phyloP scores from a whole-genome alignment of 495 filamentous ascomycete genomes.

The Friedmanniomyces endolithicus region DNA sequence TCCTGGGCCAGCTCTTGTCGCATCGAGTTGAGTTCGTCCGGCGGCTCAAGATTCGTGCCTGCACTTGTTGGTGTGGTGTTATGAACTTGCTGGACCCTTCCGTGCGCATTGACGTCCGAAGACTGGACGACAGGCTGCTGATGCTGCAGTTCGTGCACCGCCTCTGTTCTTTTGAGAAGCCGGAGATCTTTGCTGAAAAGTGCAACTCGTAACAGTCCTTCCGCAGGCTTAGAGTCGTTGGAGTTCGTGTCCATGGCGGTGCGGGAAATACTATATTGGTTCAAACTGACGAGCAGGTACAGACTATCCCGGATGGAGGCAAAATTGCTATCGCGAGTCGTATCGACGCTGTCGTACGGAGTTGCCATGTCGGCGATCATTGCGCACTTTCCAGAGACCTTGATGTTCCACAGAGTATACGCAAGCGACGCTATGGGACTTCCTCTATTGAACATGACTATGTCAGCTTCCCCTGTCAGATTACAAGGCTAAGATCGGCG shows the following conservation, averaged over 20 bases:
- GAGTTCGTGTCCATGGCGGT: slow-evolving; percentile 5
- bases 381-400: slow-evolving; percentile 36
- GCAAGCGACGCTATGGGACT: slow-evolving; percentile 31
- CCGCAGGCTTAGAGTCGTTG: slow-evolving; percentile 17
- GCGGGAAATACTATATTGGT: slow-evolving; percentile 33
- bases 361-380: slow-evolving; percentile 36
- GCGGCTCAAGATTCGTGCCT: not conserved
- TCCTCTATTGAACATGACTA: too few species aligned
- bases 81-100: not conserved
- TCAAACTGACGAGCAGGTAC: slow-evolving; percentile 35
- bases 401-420: slow-evolving; percentile 39
- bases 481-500: too few species aligned
- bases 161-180: slow-evolving; percentile 4
- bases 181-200: slow-evolving; percentile 31
- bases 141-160: slow-evolving; percentile 1
- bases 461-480: too few species aligned
- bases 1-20: slow-evolving; percentile 28
- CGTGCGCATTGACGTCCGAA: not conserved
- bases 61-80: not conserved
- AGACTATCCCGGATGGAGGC: slow-evolving; percentile 34
- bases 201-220: slow-evolving; percentile 31
- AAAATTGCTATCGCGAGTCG: slow-evolving; percentile 26
- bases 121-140: not conserved
- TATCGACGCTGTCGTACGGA: slow-evolving; percentile 21
- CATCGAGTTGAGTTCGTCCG: slow-evolving; percentile 15